Evolutionary conservation across 306 rosid species (phyloP).

Genomic region (Prunus davidiana): DNA sequence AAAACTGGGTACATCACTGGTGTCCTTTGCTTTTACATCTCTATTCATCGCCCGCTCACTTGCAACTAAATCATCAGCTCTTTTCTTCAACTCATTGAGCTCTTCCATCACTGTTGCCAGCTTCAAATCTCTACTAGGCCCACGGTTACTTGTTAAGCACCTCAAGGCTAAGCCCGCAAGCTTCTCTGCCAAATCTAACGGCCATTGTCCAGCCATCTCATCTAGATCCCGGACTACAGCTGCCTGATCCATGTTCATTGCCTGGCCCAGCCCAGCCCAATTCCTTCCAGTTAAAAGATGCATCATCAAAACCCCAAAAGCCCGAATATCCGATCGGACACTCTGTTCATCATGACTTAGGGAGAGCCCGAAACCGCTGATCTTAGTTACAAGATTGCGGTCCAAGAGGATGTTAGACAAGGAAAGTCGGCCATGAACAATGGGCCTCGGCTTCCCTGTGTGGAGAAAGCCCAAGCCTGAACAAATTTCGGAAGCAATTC

Average conservation of each 20-base stretch:
- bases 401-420: constrained; percentile 61
- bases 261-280: constrained; percentile 54
- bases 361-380: constrained; percentile 46
- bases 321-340: constrained; percentile 39
- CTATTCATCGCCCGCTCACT: constrained; percentile 18
- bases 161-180: constrained; percentile 48
- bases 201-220: constrained; percentile 73
- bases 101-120: constrained; percentile 51
- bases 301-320: constrained; percentile 51
- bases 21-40: constrained; percentile 21
- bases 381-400: constrained; percentile 66
- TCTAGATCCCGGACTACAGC: constrained; percentile 48
- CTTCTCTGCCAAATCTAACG: constrained; percentile 54
- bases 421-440: constrained; percentile 49
- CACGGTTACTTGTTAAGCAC: constrained; percentile 39
- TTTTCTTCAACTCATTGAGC: constrained; percentile 51
- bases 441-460: constrained; percentile 33
- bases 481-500: constrained; percentile 56
- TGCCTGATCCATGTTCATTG: constrained; percentile 36
- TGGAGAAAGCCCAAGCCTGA: constrained; percentile 72
- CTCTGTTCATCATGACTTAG: constrained; percentile 21
- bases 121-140: constrained; percentile 32
- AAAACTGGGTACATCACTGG: constrained; percentile 53
- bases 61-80: constrained; percentile 39
- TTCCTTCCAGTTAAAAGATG: constrained; percentile 62